Percentiles rank a stretch among this genome's conserved stretches.
Conservation (phyloP, 495 filamentous ascomycete genomes). For the Daldinia caldariorum region DNA sequence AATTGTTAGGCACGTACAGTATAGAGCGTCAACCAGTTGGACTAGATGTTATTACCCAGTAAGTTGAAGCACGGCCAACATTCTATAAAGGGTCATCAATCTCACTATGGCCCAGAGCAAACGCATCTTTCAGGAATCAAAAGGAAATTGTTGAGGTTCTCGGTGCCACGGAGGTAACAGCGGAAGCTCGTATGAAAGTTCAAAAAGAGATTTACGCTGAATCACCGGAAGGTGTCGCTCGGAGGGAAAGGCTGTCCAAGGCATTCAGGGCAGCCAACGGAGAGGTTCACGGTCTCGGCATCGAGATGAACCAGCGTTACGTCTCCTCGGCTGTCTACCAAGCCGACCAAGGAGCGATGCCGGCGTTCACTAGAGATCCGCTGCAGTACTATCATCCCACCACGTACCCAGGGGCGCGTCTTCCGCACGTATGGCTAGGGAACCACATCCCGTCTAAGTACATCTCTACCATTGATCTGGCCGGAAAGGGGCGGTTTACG, state of each 20-base stretch:
- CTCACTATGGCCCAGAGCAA: background rate
- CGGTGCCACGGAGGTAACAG: background rate
- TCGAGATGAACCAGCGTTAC: conserved; percentile 1
- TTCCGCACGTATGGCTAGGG: background rate
- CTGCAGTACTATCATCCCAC: background rate
- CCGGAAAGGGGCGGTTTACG: background rate
- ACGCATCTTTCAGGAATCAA: background rate
- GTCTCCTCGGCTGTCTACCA: background rate
- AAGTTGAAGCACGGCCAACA: background rate
- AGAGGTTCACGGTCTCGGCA: background rate
- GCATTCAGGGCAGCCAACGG: background rate
- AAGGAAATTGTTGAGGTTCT: background rate
- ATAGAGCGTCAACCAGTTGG: conserved; percentile 6
- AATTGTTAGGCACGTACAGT: background rate
- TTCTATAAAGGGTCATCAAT: background rate
- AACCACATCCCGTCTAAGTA: background rate
- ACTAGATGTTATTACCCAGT: background rate
- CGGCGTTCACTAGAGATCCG: background rate
- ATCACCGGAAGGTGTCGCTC: background rate
- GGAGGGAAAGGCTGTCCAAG: background rate
- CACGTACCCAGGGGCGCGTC: background rate
- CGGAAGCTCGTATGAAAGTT: background rate
- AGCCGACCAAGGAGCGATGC: background rate
- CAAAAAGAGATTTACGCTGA: background rate
- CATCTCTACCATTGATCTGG: background rate